phyloP scores from a whole-genome alignment of 78 protist species.

The Cavenderia fasciculata region DNA sequence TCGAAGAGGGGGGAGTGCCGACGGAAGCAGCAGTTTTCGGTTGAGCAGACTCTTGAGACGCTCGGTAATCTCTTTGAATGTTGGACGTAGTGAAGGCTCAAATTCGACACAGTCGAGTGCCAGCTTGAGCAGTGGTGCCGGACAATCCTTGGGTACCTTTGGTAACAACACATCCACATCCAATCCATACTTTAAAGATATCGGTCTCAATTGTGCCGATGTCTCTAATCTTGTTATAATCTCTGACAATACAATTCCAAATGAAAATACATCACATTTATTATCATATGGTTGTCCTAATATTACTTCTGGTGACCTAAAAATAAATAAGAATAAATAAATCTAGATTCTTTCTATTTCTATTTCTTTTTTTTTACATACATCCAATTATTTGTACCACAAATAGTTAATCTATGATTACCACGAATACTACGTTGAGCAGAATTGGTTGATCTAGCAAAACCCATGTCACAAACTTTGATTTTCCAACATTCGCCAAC shows the following conservation, averaged over 20 bases:
- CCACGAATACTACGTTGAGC: constrained; percentile 7
- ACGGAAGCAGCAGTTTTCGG: not conserved
- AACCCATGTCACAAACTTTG: constrained; percentile 68
- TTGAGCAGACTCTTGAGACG: constrained; percentile 34
- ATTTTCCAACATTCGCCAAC: constrained; percentile 74
- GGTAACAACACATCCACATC: constrained; percentile 57
- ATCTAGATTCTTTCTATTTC: too few species aligned
- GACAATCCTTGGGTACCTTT: constrained; percentile 65
- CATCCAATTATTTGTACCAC: constrained; percentile 59
- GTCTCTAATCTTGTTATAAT: constrained; percentile 60
- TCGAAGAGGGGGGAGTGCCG: constrained; percentile 42
- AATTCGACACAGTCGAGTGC: constrained; percentile 52
- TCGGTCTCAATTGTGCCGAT: constrained; percentile 22
- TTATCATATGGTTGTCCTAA: constrained; percentile 60
- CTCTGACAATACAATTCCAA: constrained; percentile 57
- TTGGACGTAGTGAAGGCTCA: constrained; percentile 40
- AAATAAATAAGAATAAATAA: not conserved
- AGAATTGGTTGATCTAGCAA: constrained; percentile 7
- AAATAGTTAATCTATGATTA: constrained; percentile 56
- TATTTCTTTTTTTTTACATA: too few species aligned
- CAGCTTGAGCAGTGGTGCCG: constrained; percentile 52
- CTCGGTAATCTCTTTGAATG: constrained; percentile 57
- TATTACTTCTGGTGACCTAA: constrained; percentile 55
- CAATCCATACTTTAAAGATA: constrained; percentile 30
- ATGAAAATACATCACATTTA: constrained; percentile 52